Conservation (phyloP, 1,284 basidiomycete genomes). For the Erythrobasidium hasegawianum region DNA sequence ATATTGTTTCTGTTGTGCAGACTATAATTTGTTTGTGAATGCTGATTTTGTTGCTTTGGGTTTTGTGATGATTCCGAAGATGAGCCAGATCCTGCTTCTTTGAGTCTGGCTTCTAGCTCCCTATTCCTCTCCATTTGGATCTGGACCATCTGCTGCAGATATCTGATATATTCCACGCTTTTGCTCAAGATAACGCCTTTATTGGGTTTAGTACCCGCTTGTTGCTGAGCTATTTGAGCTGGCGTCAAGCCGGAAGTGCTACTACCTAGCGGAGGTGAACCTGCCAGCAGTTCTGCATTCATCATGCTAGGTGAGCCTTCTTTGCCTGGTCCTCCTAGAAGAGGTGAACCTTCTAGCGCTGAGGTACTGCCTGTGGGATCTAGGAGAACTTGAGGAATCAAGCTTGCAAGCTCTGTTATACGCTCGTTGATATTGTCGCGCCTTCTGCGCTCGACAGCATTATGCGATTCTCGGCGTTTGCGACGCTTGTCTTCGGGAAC, state of each 20-base stretch:
- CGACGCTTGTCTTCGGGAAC: constrained; percentile 70
- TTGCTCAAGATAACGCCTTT: constrained; percentile 84
- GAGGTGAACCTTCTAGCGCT: background rate
- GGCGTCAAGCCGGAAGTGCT: constrained; percentile 3
- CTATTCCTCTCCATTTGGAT: constrained; percentile 69
- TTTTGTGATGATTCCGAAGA: too few species aligned
- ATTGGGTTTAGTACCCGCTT: constrained; percentile 64
- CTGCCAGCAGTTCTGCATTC: background rate
- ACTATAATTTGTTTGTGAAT: too few species aligned
- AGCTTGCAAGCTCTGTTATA: constrained; percentile 78
- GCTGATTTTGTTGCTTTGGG: too few species aligned
- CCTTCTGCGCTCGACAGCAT: constrained; percentile 79
- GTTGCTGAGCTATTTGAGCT: constrained; percentile 40
- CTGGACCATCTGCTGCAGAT: constrained; percentile 74
- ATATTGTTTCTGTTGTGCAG: too few species aligned
- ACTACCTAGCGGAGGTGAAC: constrained; percentile 2
- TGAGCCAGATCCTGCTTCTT: background rate
- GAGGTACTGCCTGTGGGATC: constrained; percentile 36
- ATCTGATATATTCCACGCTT: constrained; percentile 81
- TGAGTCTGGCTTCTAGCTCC: constrained; percentile 59
- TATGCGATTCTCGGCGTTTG: constrained; percentile 75
- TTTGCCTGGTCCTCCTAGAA: background rate
- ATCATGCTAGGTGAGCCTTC: background rate
- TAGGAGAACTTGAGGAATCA: constrained; percentile 66
- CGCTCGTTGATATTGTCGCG: constrained; percentile 92